These are phyloP conservation scores for Margaritispora aquatica DNA, from an alignment of 495 filamentous ascomycete species.

Conservation along the genomic window DNA sequence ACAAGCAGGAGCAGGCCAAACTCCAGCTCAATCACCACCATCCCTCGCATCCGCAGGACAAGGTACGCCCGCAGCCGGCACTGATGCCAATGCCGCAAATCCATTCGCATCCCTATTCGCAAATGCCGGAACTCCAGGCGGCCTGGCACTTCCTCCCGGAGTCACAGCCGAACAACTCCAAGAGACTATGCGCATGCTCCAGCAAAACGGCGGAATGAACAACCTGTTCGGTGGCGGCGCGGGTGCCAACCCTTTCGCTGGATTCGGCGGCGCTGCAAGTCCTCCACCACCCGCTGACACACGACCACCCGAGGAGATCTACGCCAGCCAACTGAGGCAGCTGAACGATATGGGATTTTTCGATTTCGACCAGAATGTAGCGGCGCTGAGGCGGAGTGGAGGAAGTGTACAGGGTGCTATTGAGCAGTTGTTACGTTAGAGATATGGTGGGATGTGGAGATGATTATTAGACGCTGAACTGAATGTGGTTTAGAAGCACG, in stretches of 20 bases:
- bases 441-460: neutral
- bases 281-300: slow-evolving; percentile 61
- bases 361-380: slow-evolving; percentile 90
- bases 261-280: slow-evolving; percentile 23
- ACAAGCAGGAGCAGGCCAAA: slow-evolving; percentile 24
- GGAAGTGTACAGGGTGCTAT: slow-evolving; percentile 95
- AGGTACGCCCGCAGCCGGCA: neutral
- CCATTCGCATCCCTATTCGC: slow-evolving; percentile 49
- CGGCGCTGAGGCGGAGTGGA: slow-evolving; percentile 79
- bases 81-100: slow-evolving; percentile 34
- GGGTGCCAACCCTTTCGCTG: slow-evolving; percentile 25
- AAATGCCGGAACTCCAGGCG: slow-evolving; percentile 28
- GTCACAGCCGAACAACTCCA: slow-evolving; percentile 25
- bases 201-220: slow-evolving; percentile 26
- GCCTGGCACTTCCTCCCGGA: slow-evolving; percentile 24
- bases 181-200: slow-evolving; percentile 39
- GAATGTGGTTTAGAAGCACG: neutral
- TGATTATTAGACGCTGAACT: neutral
- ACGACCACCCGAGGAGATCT: slow-evolving; percentile 88
- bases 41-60: slow-evolving; percentile 26
- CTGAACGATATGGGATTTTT: slow-evolving; percentile 99
- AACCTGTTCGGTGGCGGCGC: slow-evolving; percentile 30
- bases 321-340: slow-evolving; percentile 83
- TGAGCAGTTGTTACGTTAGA: slow-evolving; percentile 61
- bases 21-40: slow-evolving; percentile 26